Percentiles rank a stretch among this genome's conserved stretches.
Evolutionary conservation across 148 eudicot species (phyloP).

Genomic region (Rhododendron mucronatum): DNA sequence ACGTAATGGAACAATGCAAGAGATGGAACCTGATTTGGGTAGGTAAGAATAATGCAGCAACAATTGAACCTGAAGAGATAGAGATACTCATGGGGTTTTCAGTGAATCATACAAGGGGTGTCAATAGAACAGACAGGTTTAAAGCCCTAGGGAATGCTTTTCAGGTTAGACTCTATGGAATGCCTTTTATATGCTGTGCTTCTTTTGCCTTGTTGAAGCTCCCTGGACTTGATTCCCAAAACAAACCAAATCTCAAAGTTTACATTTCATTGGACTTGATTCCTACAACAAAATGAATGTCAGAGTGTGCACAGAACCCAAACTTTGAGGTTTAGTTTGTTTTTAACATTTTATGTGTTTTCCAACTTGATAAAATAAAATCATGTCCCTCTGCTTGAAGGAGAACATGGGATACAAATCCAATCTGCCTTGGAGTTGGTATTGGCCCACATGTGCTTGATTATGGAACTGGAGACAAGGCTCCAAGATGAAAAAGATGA

Average conservation of each 20-base stretch:
- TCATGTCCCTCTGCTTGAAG: neutral
- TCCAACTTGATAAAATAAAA: no score
- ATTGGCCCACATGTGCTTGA: neutral
- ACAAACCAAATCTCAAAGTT: neutral
- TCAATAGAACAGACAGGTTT: conserved; percentile 63
- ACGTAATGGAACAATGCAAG: conserved; percentile 45
- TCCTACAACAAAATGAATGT: neutral
- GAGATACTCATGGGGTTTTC: conserved; percentile 81
- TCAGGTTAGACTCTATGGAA: conserved; percentile 42
- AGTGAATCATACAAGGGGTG: conserved; percentile 77
- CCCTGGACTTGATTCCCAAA: neutral
- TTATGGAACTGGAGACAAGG: neutral
- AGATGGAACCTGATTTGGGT: conserved; percentile 91
- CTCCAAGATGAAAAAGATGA: neutral
- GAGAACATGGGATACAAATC: neutral
- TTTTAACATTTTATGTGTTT: no score
- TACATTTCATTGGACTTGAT: neutral
- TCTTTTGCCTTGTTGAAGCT: neutral
- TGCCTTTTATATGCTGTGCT: neutral
- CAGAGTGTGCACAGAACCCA: neutral
- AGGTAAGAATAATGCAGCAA: conserved; percentile 73
- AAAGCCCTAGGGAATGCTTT: conserved; percentile 81
- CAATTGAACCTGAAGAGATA: conserved; percentile 81
- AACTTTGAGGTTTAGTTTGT: no score
- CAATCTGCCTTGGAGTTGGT: neutral